Base-by-base conservation (phyloP, 2,329 filamentous ascomycete species). In the Davidsoniella eucalypti region DNA sequence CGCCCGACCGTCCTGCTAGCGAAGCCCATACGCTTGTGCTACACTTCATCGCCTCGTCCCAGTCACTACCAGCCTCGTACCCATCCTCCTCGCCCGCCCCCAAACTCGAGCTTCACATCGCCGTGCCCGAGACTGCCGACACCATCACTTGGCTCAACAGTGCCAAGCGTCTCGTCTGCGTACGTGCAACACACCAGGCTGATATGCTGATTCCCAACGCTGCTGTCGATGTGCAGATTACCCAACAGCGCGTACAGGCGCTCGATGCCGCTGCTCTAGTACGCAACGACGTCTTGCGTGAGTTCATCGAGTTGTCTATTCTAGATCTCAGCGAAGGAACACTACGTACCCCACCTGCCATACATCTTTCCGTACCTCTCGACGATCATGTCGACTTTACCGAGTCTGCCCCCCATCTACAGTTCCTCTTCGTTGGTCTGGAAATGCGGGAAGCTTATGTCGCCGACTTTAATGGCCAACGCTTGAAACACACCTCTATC, bases 401-500 rank as follows among this genome's bases (percentile, higher is more conserved):
- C 10, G 17, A 29, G 17, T 64, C 69, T 1, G 70, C 68, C 1
- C 78, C 47, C 14, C 5, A 61, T 39, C 43, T 65, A 3, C 53
- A 57, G 10, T 67, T 66, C 56, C 50, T 65, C 14, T 75, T 76
- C 58, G 64, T 65, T 44, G 72, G 73, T 6, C 63, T 75, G 1
- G 73, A 78, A 56, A 63, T 77, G 38, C 71, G 69, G 43, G 70
- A 71, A 52, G 60, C 63, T 12, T 51, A 51, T 43, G 17, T 36
- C 7, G 45, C 49, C 4, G 58, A 64, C 2, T 70, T 68, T 59
- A 54, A 62, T 5, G 66, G 64, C 41, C 67, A 71, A 60, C 68
- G 59, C 9, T 61, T 78, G 7, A 65, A 63, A 6, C 76, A 76
- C 64, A 71, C 66, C 17, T 69, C 65, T 56, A 65, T 76, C 54